phyloP scores from a whole-genome alignment of 345 rosid species.

The Microcos paniculata region DNA sequence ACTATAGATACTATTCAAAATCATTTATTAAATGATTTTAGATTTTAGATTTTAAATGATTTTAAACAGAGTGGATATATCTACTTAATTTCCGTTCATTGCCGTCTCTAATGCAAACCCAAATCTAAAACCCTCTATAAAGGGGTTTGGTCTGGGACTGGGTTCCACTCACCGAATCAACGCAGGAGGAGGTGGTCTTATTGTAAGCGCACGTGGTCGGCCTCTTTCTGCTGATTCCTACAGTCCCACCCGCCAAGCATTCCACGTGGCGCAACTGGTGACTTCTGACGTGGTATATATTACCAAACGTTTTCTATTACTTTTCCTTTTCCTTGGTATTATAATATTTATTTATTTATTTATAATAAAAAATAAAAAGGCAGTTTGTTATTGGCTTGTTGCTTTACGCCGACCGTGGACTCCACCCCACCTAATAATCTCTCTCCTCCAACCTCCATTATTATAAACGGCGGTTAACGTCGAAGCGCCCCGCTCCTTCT shows the following conservation, averaged over 20 bases:
- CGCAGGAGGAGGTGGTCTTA: neutral
- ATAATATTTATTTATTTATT: too few relatives aligned
- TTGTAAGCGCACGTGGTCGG: neutral
- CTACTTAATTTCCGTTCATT: too few relatives aligned
- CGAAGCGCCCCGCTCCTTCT: neutral
- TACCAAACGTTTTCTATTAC: neutral
- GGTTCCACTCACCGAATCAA: neutral
- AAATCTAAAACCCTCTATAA: too few relatives aligned
- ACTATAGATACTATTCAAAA: too few relatives aligned
- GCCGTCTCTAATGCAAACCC: too few relatives aligned
- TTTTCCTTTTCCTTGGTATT: too few relatives aligned
- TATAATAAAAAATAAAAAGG: neutral
- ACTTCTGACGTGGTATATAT: neutral
- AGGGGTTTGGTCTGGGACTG: too few relatives aligned
- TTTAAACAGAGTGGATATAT: too few relatives aligned
- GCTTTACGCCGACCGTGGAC: neutral
- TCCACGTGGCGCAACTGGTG: slow-evolving; percentile 4
- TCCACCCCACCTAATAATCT: neutral
- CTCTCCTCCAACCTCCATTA: neutral
- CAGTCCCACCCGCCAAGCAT: neutral
- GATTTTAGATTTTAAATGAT: too few relatives aligned
- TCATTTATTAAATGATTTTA: too few relatives aligned
- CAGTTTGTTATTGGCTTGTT: neutral
- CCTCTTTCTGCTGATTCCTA: neutral
- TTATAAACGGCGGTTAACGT: slow-evolving; percentile 14